Evolutionary conservation across 768 basidiomycete genomes (phyloP), one percentile per base, ranked within the genome.

Genomic region (Rhodotorula paludigena): DNA sequence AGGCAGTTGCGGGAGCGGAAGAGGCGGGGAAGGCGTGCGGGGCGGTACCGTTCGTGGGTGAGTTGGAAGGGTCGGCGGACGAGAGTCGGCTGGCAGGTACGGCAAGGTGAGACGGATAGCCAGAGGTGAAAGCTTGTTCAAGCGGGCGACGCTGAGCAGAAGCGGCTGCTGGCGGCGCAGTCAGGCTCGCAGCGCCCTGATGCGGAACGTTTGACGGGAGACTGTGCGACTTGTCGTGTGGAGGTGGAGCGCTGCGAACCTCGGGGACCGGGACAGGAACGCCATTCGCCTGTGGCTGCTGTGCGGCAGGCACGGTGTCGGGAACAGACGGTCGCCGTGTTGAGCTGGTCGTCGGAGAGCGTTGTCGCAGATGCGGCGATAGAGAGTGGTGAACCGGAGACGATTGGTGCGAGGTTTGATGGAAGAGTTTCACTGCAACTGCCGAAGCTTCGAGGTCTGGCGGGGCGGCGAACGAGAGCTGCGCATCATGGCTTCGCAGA

Each of bases 361-460:
- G 44, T n/a, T 4, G 32, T 28, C 30, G 28, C 11, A 49, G n/a
- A 6, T 18, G 12, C 2, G 45, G 25, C 16, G 9, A 25, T 6
- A 15, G 44, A 45, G 44, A 23, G 52, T 18, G 8, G 52, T 18
- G n/a, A n/a, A 28, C 42, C 6, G 47, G 47, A 20, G 54, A 23
- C 1, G 38, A 32, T 2, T 38, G 36, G 36, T 41, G n/a, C 36
- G 39, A 35, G 35, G 45, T 0, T 10, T 42, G 33, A 25, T 59
- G 54, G 38, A 55, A 55, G 15, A 48, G 57, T 23, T 35, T 32
- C 33, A 59, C 32, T 12, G 56, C 41, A 28, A 60, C 47, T 35
- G 35, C 35, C 28, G 57, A 45, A 1, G 44, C 30, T 25, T 60
- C 51, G 44, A 68, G 45, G 16, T 63, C 60, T 23, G 35, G n/a